Conservation (phyloP, 75 land plant genomes). For the Sequoia sempervirens region DNA sequence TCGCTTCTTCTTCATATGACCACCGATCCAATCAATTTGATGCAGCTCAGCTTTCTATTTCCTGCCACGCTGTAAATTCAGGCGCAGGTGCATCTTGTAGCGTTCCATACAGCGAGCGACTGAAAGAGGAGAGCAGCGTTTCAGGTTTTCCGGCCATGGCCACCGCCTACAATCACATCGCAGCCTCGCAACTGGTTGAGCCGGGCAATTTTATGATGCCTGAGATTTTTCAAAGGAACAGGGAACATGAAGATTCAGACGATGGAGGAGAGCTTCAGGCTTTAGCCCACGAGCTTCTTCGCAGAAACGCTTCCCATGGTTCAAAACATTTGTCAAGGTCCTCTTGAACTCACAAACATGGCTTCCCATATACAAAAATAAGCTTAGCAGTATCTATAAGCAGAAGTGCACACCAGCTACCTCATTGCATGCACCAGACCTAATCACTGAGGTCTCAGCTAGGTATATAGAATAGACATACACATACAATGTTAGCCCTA, state of each 20-base stretch:
- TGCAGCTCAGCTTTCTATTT: constrained; percentile 36
- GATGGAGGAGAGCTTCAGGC: constrained; percentile 37
- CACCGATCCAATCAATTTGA: constrained; percentile 31
- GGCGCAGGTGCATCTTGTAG: constrained; percentile 17
- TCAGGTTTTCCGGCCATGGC: background rate
- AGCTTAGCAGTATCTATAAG: background rate
- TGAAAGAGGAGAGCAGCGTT: background rate
- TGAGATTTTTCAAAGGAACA: constrained; percentile 1
- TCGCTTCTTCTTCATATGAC: constrained; percentile 44
- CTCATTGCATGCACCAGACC: too few relatives aligned
- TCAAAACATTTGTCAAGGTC: background rate
- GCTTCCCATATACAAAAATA: background rate
- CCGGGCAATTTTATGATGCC: background rate
- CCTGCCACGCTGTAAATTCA: constrained; percentile 11
- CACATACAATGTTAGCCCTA: background rate
- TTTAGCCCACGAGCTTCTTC: constrained; percentile 50
- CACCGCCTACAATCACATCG: background rate
- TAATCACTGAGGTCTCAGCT: background rate
- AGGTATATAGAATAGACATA: background rate
- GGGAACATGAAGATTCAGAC: background rate
- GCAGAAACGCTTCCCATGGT: constrained; percentile 16
- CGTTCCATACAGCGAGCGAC: constrained; percentile 15
- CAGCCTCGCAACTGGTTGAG: background rate
- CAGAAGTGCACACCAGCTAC: too few relatives aligned
- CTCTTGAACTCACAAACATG: background rate